Evolutionary conservation across 2,329 filamentous ascomycete species (phyloP).

Genomic region (Colletotrichum falcatum): DNA sequence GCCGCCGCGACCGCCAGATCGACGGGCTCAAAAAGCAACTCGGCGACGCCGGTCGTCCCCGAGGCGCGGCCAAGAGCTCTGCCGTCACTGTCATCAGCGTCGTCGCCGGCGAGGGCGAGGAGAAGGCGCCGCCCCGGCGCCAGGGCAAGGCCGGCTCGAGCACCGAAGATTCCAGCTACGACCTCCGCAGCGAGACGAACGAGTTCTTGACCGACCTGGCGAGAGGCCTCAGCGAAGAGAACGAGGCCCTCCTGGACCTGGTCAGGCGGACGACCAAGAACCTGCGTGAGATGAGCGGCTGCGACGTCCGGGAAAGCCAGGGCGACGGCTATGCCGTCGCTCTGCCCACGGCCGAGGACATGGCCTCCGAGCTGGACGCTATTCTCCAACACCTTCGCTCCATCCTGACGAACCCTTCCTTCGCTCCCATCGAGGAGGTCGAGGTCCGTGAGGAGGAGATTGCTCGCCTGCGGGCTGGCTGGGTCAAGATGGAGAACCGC

Average conservation of each 20-base stretch:
- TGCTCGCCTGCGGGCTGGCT: slow-evolving; percentile 81
- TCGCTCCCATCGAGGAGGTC: slow-evolving; percentile 95
- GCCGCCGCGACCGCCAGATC: slow-evolving; percentile 90
- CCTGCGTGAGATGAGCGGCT: slow-evolving; percentile 77
- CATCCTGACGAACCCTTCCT: slow-evolving; percentile 93
- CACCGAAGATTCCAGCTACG: slow-evolving; percentile 69
- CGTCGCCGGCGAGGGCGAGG: slow-evolving; percentile 64
- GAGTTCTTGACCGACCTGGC: slow-evolving; percentile 89
- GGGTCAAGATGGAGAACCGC: slow-evolving; percentile 92
- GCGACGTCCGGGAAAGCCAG: slow-evolving; percentile 49
- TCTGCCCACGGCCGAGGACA: slow-evolving; percentile 66
- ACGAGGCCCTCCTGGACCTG: slow-evolving; percentile 82
- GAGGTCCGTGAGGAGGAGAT: slow-evolving; percentile 95
- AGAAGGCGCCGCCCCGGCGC: slow-evolving; percentile 53
- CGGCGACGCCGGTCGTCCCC: slow-evolving; percentile 74
- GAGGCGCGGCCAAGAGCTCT: slow-evolving; percentile 66
- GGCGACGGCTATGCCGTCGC: slow-evolving; percentile 47
- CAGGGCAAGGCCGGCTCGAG: slow-evolving; percentile 44
- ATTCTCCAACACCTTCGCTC: slow-evolving; percentile 85
- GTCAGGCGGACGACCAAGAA: slow-evolving; percentile 78
- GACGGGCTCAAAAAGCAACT: slow-evolving; percentile 90
- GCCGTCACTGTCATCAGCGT: slow-evolving; percentile 69
- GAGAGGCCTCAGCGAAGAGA: slow-evolving; percentile 88
- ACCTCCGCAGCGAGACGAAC: slow-evolving; percentile 87
- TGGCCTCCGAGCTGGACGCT: slow-evolving; percentile 79